phyloP scores from a whole-genome alignment of 139 green algal genomes.

The Deuterostichococcus epilithicus region DNA sequence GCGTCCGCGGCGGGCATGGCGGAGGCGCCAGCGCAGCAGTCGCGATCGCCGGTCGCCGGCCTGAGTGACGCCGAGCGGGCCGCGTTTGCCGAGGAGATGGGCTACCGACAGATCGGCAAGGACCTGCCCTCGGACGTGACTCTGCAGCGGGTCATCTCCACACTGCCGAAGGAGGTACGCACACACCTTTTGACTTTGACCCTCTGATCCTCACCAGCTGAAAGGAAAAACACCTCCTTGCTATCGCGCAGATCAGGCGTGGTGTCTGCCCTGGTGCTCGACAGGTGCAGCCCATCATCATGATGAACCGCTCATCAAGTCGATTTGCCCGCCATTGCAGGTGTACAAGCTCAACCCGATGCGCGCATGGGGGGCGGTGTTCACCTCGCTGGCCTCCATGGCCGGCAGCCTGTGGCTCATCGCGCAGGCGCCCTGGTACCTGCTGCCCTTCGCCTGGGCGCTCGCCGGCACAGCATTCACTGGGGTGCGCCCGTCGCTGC shows the following conservation, averaged over 20 bases:
- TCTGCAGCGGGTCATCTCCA: slow-evolving; percentile 78
- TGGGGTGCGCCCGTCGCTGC: slow-evolving; percentile 53
- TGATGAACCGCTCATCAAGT: neutral
- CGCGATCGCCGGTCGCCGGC: neutral
- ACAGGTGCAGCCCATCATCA: neutral
- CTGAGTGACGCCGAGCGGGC: slow-evolving; percentile 30
- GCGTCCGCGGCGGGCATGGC: too few relatives aligned
- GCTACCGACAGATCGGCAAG: slow-evolving; percentile 79
- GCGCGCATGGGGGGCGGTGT: slow-evolving; percentile 71
- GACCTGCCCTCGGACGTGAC: slow-evolving; percentile 79
- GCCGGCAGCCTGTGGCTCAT: slow-evolving; percentile 73
- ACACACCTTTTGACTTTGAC: slow-evolving; percentile 2
- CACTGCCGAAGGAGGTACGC: slow-evolving; percentile 71
- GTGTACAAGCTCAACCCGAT: slow-evolving; percentile 80
- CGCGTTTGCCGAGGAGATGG: slow-evolving; percentile 52
- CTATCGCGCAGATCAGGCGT: neutral
- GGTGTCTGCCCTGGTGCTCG: too few relatives aligned
- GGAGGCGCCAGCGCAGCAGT: too few relatives aligned
- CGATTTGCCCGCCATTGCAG: slow-evolving; percentile 32
- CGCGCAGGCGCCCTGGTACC: slow-evolving; percentile 78
- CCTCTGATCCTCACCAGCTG: neutral
- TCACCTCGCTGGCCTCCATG: slow-evolving; percentile 58
- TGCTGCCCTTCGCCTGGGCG: slow-evolving; percentile 88
- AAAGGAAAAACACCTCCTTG: neutral
- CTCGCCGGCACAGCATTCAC: slow-evolving; percentile 89